A percentile compares a stretch with the other conserved stretches of the same genome.
Evolutionary conservation across 73 alveolate species (phyloP).

Genomic region (Symbiodinium natans): DNA sequence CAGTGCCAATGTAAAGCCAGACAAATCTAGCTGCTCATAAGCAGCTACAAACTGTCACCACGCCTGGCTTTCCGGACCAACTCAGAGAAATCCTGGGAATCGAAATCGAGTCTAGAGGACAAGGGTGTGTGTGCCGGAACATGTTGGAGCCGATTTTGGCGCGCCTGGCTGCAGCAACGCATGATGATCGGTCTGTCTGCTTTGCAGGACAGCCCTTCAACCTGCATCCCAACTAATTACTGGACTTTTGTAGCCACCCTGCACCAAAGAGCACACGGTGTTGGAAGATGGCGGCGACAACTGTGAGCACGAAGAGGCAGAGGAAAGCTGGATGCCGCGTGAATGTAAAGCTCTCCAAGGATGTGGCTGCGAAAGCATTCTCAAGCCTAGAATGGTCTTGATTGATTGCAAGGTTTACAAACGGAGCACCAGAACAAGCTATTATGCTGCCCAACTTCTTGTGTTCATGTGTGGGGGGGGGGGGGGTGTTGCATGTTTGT

Average conservation of each 20-base stretch:
- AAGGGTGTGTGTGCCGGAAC: background rate
- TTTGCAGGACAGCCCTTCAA: background rate
- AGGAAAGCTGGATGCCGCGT: background rate
- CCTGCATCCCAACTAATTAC: background rate
- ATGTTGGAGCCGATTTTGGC: background rate
- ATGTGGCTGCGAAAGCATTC: background rate
- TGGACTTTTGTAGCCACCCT: background rate
- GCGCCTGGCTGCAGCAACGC: background rate
- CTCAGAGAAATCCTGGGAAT: too few species aligned
- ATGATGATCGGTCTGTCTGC: background rate
- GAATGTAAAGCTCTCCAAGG: background rate
- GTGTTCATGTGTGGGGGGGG: background rate
- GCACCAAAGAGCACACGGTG: background rate
- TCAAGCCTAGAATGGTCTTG: background rate
- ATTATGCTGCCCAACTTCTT: background rate
- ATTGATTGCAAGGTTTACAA: background rate
- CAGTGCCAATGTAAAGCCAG: too few species aligned
- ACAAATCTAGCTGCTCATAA: too few species aligned
- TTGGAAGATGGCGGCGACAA: background rate
- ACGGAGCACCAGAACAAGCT: background rate
- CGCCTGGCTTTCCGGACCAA: too few species aligned
- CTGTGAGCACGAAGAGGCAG: background rate
- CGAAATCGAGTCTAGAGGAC: background rate
- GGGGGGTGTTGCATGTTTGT: background rate
- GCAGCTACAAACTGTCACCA: too few species aligned